Evolutionary conservation across 1,139 yeast species (phyloP).

Genomic region (Blastobotrys ciferrii): DNA sequence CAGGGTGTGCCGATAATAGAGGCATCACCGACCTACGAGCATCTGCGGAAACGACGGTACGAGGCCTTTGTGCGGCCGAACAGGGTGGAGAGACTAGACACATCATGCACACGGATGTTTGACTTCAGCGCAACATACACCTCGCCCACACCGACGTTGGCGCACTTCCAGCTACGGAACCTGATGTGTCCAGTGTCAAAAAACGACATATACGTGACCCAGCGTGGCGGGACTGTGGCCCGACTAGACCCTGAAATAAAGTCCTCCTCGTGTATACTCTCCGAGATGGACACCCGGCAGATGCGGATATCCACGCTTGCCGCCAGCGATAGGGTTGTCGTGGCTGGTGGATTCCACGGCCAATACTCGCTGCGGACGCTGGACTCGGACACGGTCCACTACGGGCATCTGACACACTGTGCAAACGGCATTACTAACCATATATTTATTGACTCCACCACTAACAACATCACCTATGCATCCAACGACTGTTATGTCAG

Average conservation of each 20-base stretch:
- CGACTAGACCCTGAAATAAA: slow-evolving; percentile 34
- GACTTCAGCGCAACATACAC: slow-evolving; percentile 46
- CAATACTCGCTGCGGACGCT: slow-evolving; percentile 45
- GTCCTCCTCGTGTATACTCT: slow-evolving; percentile 25
- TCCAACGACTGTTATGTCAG: slow-evolving; percentile 51
- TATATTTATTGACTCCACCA: slow-evolving; percentile 39
- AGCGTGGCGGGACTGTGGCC: slow-evolving; percentile 31
- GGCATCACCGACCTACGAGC: background rate
- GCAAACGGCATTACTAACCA: slow-evolving; percentile 58
- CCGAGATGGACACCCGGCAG: slow-evolving; percentile 24
- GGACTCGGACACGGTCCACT: slow-evolving; percentile 28
- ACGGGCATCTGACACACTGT: slow-evolving; percentile 45
- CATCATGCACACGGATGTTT: slow-evolving; percentile 10
- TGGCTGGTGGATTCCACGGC: slow-evolving; percentile 58
- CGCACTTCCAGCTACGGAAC: slow-evolving; percentile 59
- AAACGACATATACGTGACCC: slow-evolving; percentile 39
- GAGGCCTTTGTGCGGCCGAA: slow-evolving; percentile 2
- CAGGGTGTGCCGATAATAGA: slow-evolving; percentile 6
- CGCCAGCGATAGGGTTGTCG: slow-evolving; percentile 44
- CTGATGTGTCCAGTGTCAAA: slow-evolving; percentile 46
- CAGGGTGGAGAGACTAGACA: slow-evolving; percentile 11
- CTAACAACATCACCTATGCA: slow-evolving; percentile 40
- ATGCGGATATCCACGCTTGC: slow-evolving; percentile 51
- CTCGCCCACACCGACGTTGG: slow-evolving; percentile 48
- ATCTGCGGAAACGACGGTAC: slow-evolving; percentile 1